phyloP scores from a whole-genome alignment of 805 yeast genomes.

The Naumovozyma dairenensis region DNA sequence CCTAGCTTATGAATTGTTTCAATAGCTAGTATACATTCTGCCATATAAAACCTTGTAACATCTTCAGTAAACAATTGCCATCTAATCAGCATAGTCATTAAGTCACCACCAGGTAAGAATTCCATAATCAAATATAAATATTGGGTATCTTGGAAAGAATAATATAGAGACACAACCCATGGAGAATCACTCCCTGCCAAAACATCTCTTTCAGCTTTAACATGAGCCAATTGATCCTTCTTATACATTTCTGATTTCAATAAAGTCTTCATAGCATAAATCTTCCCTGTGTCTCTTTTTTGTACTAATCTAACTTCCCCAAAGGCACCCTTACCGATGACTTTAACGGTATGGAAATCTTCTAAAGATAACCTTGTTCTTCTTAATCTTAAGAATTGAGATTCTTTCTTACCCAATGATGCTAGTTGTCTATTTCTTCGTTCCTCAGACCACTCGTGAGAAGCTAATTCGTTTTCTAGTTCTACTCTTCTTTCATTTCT shows the following conservation, averaged over 20 bases:
- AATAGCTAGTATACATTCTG: slow-evolving; percentile 90
- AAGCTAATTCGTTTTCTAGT: slow-evolving; percentile 59
- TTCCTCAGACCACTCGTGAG: slow-evolving; percentile 74
- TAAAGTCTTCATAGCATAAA: slow-evolving; percentile 89
- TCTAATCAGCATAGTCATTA: slow-evolving; percentile 91
- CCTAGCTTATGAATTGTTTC: slow-evolving; percentile 91
- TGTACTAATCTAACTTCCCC: slow-evolving; percentile 95
- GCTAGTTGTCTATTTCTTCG: slow-evolving; percentile 73
- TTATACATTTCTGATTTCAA: slow-evolving; percentile 88
- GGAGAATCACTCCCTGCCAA: slow-evolving; percentile 86
- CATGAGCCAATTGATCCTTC: slow-evolving; percentile 90
- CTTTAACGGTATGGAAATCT: slow-evolving; percentile 83
- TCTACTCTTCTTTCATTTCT: slow-evolving; percentile 86
- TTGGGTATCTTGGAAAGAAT: slow-evolving; percentile 69
- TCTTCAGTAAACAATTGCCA: slow-evolving; percentile 93
- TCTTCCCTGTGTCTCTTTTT: slow-evolving; percentile 80
- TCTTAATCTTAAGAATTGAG: slow-evolving; percentile 73
- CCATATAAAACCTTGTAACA: slow-evolving; percentile 86
- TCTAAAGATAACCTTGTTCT: slow-evolving; percentile 75
- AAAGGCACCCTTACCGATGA: slow-evolving; percentile 92
- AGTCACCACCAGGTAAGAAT: slow-evolving; percentile 82
- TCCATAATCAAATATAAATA: slow-evolving; percentile 86
- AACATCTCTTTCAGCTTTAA: slow-evolving; percentile 92
- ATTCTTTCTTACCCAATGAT: slow-evolving; percentile 78
- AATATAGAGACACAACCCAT: slow-evolving; percentile 75